Base-by-base conservation (phyloP, 1,284 basidiomycete genomes). In the Stygiomarasmius scandens region DNA sequence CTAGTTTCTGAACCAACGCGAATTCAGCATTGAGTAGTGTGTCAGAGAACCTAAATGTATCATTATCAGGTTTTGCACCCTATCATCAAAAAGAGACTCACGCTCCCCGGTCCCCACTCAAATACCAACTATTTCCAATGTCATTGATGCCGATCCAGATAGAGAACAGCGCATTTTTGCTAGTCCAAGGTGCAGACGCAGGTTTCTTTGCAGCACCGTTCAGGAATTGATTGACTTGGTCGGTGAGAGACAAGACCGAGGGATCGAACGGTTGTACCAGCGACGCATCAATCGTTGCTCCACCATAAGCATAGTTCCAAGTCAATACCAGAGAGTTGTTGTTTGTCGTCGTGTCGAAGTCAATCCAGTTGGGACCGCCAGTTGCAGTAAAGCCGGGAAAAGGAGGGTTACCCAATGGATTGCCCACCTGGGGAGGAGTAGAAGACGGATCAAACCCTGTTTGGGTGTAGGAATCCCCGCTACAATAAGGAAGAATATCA, bases 121-220 rank as follows among this genome's bases (percentile, higher is more conserved):
- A 32, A 53, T 75, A 79, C 59, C 74, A 85, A 50, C 76, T 82
- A 62, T 81, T 80, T 11, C 81, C 83, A 46, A 86, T 80, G 64
- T 85, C 84, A 63, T 86, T 86, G 61, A 85, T 81, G 0, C 84
- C 84, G 54, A 86, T 85, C 76, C 77, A 85, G 38, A 85, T 72
- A 0, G 82, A 82, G 69, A 86, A 85, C 54, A 86, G 62, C 29
- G 83, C 58, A 61, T 83, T 80, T 5, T 61, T 62, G 56, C 77
- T 77, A 22, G 78, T 81, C 84, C 84, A 85, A 2, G 81, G 80
- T 10, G 79, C 74, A 8, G 69, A 69, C 3, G 74, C 69, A 1
- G 83, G 80, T 66, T 79, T 80, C 27, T 55, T 73, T 2, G 72
- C 79, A 8, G 73, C 76, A 4, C 70, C 68, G 24, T 49, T 67